phyloP scores from a whole-genome alignment of 2,329 filamentous ascomycete genomes.

The Colletotrichum sp. region DNA sequence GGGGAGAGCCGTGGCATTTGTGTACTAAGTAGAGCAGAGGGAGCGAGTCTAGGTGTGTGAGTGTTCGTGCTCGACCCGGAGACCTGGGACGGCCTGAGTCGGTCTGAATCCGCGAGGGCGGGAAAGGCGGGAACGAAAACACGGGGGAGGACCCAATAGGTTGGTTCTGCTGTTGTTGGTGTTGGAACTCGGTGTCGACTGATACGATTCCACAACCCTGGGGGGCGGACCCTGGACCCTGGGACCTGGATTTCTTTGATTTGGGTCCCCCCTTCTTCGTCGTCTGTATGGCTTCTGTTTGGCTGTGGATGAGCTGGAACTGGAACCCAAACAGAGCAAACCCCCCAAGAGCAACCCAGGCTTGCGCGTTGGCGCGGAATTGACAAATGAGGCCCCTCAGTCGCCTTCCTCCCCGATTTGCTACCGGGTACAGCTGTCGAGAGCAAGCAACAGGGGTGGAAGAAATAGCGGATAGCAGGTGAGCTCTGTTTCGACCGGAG shows the following conservation, averaged over 20 bases:
- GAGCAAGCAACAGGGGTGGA: neutral
- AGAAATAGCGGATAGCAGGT: neutral
- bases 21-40: neutral
- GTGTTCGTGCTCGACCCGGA: neutral
- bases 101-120: constrained; percentile 19
- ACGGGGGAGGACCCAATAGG: constrained; percentile 17
- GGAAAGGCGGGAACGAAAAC: constrained; percentile 18
- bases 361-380: neutral
- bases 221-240: constrained; percentile 5
- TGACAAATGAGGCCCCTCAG: neutral
- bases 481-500: neutral
- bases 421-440: neutral
- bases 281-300: neutral
- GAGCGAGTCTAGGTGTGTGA: neutral
- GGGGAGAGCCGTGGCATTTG: neutral
- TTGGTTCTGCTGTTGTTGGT: constrained; percentile 8
- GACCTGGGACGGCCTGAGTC: constrained; percentile 10
- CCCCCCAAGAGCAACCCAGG: neutral
- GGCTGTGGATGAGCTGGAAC: neutral
- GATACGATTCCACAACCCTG: neutral
- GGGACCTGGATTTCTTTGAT: constrained; percentile 8
- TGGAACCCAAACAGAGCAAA: neutral
- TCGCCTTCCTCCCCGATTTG: constrained; percentile 18
- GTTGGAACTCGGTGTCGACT: constrained; percentile 4
- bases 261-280: neutral